Evolutionary conservation across 352 stramenopile species (phyloP).

Genomic region (Phytopythium sindhum): DNA sequence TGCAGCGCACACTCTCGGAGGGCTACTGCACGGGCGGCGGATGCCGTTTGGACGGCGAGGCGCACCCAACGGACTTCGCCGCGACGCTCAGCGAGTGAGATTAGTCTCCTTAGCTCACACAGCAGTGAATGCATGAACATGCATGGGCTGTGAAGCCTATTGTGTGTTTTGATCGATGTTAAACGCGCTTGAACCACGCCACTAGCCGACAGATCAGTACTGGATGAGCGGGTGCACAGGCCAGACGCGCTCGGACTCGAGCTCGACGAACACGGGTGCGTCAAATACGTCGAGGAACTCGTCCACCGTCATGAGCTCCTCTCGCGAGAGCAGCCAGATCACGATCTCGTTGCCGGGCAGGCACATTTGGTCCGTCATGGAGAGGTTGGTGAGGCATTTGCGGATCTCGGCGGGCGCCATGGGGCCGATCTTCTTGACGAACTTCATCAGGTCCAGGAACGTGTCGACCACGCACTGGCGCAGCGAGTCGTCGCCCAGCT

Average conservation of each 20-base stretch:
- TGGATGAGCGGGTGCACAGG: slow-evolving; percentile 64
- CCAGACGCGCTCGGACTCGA: slow-evolving; percentile 77
- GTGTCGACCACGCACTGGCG: slow-evolving; percentile 38
- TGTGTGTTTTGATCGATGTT: background rate
- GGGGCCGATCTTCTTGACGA: slow-evolving; percentile 52
- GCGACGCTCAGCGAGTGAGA: slow-evolving; percentile 43
- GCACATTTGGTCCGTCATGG: slow-evolving; percentile 62
- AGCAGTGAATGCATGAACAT: slow-evolving; percentile 19
- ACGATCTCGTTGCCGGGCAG: slow-evolving; percentile 55
- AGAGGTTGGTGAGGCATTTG: slow-evolving; percentile 50
- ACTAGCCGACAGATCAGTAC: slow-evolving; percentile 27
- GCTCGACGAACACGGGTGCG: slow-evolving; percentile 36
- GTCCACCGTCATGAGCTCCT: slow-evolving; percentile 65
- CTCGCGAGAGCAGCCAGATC: slow-evolving; percentile 41
- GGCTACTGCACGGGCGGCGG: slow-evolving; percentile 55
- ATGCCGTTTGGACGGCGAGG: slow-evolving; percentile 41
- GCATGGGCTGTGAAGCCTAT: background rate
- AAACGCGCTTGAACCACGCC: background rate
- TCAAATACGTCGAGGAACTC: slow-evolving; percentile 51
- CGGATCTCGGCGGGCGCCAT: slow-evolving; percentile 51
- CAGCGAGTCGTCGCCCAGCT: slow-evolving; percentile 47
- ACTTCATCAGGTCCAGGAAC: slow-evolving; percentile 58
- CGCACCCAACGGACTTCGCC: slow-evolving; percentile 36
- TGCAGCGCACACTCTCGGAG: slow-evolving; percentile 34
- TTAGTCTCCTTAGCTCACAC: background rate